phyloP scores from a whole-genome alignment of 805 yeast genomes.

The Ogataea corticis region DNA sequence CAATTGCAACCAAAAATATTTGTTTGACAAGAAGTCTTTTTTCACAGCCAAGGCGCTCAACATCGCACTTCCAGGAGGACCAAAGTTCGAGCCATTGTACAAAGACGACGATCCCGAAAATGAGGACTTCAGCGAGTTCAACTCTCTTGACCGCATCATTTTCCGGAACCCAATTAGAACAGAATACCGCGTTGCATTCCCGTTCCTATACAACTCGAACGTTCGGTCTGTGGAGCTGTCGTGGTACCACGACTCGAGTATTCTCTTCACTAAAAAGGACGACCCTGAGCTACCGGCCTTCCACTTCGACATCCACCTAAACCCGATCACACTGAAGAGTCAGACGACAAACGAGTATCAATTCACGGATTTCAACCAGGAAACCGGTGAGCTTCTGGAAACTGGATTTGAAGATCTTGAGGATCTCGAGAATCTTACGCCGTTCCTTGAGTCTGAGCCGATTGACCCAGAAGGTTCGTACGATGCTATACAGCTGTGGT shows the following conservation, averaged over 20 bases:
- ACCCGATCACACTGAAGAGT: slow-evolving; percentile 50
- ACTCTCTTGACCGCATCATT: slow-evolving; percentile 82
- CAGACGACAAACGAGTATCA: slow-evolving; percentile 20
- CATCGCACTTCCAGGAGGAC: slow-evolving; percentile 90
- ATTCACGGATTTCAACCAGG: slow-evolving; percentile 20
- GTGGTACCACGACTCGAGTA: slow-evolving; percentile 64
- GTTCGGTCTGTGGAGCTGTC: slow-evolving; percentile 64
- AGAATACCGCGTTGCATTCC: slow-evolving; percentile 85
- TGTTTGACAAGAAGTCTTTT: slow-evolving; percentile 79
- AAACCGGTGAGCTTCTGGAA: slow-evolving; percentile 31
- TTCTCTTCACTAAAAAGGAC: slow-evolving; percentile 47
- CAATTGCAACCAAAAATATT: slow-evolving; percentile 62
- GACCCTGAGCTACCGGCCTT: slow-evolving; percentile 58
- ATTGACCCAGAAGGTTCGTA: slow-evolving; percentile 48
- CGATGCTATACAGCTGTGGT: slow-evolving; percentile 67
- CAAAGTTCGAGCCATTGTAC: slow-evolving; percentile 86
- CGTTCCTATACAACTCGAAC: slow-evolving; percentile 77
- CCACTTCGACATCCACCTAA: slow-evolving; percentile 50
- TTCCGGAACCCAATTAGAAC: slow-evolving; percentile 75
- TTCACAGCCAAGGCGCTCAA: slow-evolving; percentile 90
- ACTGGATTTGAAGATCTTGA: slow-evolving; percentile 41
- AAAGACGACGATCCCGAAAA: slow-evolving; percentile 60
- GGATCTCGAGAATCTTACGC: slow-evolving; percentile 37
- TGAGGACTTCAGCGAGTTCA: slow-evolving; percentile 88
- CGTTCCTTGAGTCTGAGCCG: slow-evolving; percentile 50